Evolutionary conservation across 108 stramenopile genomes (phyloP).

Genomic region (Pseudonitzschia multistriata): DNA sequence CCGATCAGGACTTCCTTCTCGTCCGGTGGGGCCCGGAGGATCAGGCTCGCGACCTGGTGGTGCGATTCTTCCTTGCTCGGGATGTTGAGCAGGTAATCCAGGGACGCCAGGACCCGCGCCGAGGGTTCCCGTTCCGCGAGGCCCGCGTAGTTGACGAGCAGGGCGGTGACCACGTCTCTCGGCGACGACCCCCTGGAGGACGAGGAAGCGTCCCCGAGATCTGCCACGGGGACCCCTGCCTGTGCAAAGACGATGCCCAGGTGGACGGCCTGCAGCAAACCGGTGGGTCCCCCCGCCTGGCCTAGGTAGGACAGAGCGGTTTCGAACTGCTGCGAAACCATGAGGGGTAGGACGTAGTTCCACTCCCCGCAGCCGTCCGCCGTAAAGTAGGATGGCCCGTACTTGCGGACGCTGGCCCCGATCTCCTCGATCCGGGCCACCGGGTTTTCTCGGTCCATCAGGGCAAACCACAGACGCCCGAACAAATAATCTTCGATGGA

Average conservation of each 20-base stretch:
- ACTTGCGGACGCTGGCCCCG: slow-evolving; percentile 57
- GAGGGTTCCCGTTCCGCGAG: slow-evolving; percentile 24
- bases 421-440: slow-evolving; percentile 41
- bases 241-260: slow-evolving; percentile 40
- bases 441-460: slow-evolving; percentile 39
- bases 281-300: slow-evolving; percentile 56
- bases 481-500: slow-evolving; percentile 84
- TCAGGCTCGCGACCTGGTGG: slow-evolving; percentile 34
- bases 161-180: slow-evolving; percentile 26
- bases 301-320: slow-evolving; percentile 65
- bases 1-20: slow-evolving; percentile 35
- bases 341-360: slow-evolving; percentile 69
- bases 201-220: slow-evolving; percentile 22
- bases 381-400: slow-evolving; percentile 76
- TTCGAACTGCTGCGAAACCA: slow-evolving; percentile 73
- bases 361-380: slow-evolving; percentile 63
- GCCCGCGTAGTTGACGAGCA: slow-evolving; percentile 45
- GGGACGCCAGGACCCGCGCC: slow-evolving; percentile 21
- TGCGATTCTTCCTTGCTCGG: slow-evolving; percentile 24
- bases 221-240: slow-evolving; percentile 17
- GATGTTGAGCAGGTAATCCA: slow-evolving; percentile 50
- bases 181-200: neutral
- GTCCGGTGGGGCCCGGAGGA: slow-evolving; percentile 28
- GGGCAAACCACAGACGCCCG: slow-evolving; percentile 58
- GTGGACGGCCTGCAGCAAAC: slow-evolving; percentile 75